Base-by-base conservation (phyloP, 257 asterid species). In the Jacaranda copaia region DNA sequence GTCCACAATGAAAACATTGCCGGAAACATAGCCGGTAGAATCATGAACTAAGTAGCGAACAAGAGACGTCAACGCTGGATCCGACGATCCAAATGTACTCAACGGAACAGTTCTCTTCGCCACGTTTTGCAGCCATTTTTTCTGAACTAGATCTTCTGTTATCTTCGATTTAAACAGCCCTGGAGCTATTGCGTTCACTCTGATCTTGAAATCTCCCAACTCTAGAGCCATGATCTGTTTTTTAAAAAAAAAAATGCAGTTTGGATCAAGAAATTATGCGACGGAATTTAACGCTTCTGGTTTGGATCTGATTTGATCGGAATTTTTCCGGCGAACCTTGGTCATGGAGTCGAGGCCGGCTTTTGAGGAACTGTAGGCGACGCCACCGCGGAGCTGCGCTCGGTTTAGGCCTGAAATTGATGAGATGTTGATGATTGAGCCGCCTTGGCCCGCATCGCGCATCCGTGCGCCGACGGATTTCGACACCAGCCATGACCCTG, bases 131-230 rank as follows among this genome's bases (percentile, higher is more conserved):
- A 80, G 32, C 88, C 87, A 84, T 0, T 58, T 56, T 46, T 77
- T 72, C 55, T 75, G 6, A 5, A 75, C n/a, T 0, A 87, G 73
- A 16, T 67, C 60, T 71, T 82, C 52, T 2, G 88, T 86, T 49
- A 86, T 86, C 77, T 84, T 81, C 0, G 85, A 80, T 65, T 72
- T 73, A 62, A 87, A 87, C 6, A 87, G 15, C 14, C 84, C 84
- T 1, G 87, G 87, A 0, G 85, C 78, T 40, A 87, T 81, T n/a
- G 87, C 55, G 46, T 87, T 87, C 32, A 87, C 84, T 18, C 87
- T 59, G 3, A 82, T 78, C 0, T 79, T 70, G 72, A 78, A 64
- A 16, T n/a, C n/a, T 15, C 88, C 91, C 46, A 87, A 8, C 49
- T 87, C 88, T 5, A 84, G 3, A 3, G 90, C 87, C 87, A 84